Conservation (phyloP, 768 basidiomycete genomes). For the Leccinum obscurum region DNA sequence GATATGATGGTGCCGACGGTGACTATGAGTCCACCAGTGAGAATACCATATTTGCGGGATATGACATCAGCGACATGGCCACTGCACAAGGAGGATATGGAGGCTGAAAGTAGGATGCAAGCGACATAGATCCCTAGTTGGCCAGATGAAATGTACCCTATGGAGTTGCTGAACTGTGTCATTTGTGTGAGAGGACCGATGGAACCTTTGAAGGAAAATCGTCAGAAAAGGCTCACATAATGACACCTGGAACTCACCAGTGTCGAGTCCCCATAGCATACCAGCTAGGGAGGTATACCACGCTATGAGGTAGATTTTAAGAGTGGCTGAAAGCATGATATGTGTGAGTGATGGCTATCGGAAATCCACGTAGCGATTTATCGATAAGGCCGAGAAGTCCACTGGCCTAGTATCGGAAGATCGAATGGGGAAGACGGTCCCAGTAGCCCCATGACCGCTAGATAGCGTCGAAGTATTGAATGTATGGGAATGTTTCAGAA, state of each 20-base stretch:
- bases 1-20: slow-evolving; percentile 43
- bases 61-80: slow-evolving; percentile 47
- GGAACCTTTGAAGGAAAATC: slow-evolving; percentile 20
- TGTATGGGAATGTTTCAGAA: neutral
- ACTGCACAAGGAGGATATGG: slow-evolving; percentile 38
- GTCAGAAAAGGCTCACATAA: neutral
- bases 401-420: neutral
- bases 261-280: slow-evolving; percentile 35
- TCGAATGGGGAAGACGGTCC: neutral
- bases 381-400: neutral
- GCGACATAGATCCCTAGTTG: slow-evolving; percentile 46
- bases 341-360: neutral
- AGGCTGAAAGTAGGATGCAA: slow-evolving; percentile 43
- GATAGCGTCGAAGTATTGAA: neutral
- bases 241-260: slow-evolving; percentile 16
- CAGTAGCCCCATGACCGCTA: neutral
- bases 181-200: slow-evolving; percentile 50
- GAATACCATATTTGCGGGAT: slow-evolving; percentile 46
- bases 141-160: slow-evolving; percentile 37
- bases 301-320: slow-evolving; percentile 29
- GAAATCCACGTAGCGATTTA: neutral
- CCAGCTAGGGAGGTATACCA: slow-evolving; percentile 28
- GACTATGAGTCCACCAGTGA: slow-evolving; percentile 43
- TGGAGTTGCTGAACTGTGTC: slow-evolving; percentile 42
- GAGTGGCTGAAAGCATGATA: slow-evolving; percentile 16